Evolutionary conservation across 805 yeast species (phyloP), one percentile per base, ranked within the genome.

Genomic region (Lachancea waltii): DNA sequence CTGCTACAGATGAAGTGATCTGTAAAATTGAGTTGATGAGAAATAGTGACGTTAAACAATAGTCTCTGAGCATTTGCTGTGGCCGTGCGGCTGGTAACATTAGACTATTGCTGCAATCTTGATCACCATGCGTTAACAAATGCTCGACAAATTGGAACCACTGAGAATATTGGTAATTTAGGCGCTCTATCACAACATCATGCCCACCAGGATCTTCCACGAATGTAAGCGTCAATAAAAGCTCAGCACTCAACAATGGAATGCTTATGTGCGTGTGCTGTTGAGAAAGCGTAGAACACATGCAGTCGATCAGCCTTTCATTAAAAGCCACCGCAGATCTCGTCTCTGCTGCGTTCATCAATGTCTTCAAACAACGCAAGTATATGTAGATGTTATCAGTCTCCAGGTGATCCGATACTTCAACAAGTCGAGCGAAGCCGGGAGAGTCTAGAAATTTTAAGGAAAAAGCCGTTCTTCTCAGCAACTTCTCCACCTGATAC

Each of bases 11-110:
- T 29, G 45, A 58, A 49, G 48, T 60, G 42, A 52, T 76, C 46
- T 66, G 71, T 10, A 76, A 68, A 14, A 89, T 67, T 1, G 86
- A 77, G 48, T 79, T 78, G 23, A 86, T 65, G 29, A 90, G 67
- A 27, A 84, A 71, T 67, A 86, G 65, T 0, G 94, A 78, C 3
- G 84, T 69, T 35, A 81, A 62, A 11, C 82, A 71, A 57, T 84
- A 89, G 40, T 87, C 95, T 43, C 73, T 63, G 18, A 85, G 43
- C 26, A 41, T 14, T 36, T 47, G 46, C n/a, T 50, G 50, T 5
- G 51, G 40, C 29, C 45, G 48, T 3, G 46, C 36, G 13, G 50
- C 40, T 23, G 32, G 21, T 4, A 41, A 23, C 7, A 16, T 26
- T n/a, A 26, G 13, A 11, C 28, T 16, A 11, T 36, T 25, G 5